Evolutionary conservation across 306 rosid species (phyloP).

Genomic region (Sindora glabra): DNA sequence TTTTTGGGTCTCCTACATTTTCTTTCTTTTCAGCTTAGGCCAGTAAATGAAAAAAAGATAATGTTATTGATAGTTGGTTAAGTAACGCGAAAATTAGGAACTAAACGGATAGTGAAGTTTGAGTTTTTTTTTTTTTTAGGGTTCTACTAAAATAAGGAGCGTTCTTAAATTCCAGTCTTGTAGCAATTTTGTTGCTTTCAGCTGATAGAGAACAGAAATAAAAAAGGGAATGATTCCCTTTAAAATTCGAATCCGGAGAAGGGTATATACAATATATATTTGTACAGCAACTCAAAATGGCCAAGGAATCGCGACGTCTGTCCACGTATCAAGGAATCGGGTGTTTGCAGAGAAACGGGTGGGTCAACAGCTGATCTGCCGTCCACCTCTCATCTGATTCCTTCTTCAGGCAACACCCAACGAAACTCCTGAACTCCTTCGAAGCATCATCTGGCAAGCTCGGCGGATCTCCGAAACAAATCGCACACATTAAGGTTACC

Average conservation of each 20-base stretch:
- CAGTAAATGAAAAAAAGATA: no score
- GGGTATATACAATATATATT: no score
- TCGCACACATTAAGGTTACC: slow-evolving; percentile 84
- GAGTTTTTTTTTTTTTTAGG: no score
- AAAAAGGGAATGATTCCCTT: background rate
- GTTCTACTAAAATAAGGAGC: no score
- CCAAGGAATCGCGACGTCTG: background rate
- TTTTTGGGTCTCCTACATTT: no score
- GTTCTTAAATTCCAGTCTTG: no score
- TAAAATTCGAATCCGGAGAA: background rate
- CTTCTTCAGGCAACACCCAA: slow-evolving; percentile 74
- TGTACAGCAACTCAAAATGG: background rate
- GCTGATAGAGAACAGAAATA: background rate
- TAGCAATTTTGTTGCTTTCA: background rate
- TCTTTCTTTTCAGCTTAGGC: no score
- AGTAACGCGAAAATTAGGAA: no score
- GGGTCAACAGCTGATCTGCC: slow-evolving; percentile 56
- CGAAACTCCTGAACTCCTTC: slow-evolving; percentile 42
- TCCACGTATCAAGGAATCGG: background rate
- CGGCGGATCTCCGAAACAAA: slow-evolving; percentile 81
- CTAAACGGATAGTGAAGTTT: no score
- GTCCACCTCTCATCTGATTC: slow-evolving; percentile 73
- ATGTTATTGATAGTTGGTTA: no score
- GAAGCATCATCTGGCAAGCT: slow-evolving; percentile 48
- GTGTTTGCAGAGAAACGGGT: slow-evolving; percentile 51